These are phyloP conservation scores for Sanghuangporus sanghuang DNA, from an alignment of 1,284 basidiomycete genomes.

Conservation along the genomic window DNA sequence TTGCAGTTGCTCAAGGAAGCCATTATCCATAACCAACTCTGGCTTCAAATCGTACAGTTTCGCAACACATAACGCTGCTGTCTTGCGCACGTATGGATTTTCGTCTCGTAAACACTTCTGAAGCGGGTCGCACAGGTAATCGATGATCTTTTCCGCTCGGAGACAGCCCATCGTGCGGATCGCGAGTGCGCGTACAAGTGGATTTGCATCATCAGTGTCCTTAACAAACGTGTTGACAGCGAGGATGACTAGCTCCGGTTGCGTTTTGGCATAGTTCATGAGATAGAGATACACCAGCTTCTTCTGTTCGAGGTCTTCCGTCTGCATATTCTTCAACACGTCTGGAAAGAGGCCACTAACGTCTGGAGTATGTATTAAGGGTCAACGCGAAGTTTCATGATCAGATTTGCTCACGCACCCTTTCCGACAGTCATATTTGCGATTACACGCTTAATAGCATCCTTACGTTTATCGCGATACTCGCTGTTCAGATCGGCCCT, in stretches of 20 bases:
- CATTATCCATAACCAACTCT: constrained; percentile 90
- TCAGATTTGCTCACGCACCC: constrained; percentile 40
- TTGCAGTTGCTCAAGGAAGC: constrained; percentile 85
- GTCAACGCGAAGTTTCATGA: constrained; percentile 12
- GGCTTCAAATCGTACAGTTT: constrained; percentile 98
- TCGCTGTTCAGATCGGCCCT: constrained; percentile 94
- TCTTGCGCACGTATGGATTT: constrained; percentile 97
- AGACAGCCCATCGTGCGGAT: constrained; percentile 98
- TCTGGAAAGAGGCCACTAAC: constrained; percentile 96
- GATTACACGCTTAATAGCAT: constrained; percentile 97
- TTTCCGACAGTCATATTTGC: constrained; percentile 96
- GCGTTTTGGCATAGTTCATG: constrained; percentile 98
- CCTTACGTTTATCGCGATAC: constrained; percentile 92
- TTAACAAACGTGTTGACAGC: constrained; percentile 99
- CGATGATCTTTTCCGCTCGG: constrained; percentile 97
- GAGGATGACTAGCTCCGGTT: constrained; percentile 95
- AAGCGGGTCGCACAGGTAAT: constrained; percentile 93
- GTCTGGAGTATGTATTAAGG: constrained; percentile 42
- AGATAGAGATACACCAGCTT: constrained; percentile 98
- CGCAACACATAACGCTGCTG: constrained; percentile 92
- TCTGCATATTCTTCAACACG: constrained; percentile 99
- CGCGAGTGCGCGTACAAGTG: constrained; percentile 91
- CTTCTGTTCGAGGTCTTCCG: constrained; percentile 92
- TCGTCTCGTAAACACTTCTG: constrained; percentile 90
- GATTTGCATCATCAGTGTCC: constrained; percentile 95